Conservation (phyloP, 202 grass and related monocot species). For the Panicum hallii region DNA sequence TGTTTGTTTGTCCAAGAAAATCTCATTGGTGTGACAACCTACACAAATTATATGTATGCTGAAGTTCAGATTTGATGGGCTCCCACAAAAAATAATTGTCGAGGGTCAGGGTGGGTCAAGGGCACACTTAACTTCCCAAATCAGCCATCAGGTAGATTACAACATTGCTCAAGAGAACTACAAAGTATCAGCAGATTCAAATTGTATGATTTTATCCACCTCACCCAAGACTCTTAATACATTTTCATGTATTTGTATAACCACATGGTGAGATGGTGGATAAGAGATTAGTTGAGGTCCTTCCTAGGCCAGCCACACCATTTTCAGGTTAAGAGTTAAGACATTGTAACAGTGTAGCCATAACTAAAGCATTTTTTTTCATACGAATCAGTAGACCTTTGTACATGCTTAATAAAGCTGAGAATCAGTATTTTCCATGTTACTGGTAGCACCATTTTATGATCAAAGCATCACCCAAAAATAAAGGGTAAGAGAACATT, state of each 20-base stretch:
- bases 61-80: constrained; percentile 1
- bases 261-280: not conserved
- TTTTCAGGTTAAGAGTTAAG: constrained; percentile 25
- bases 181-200: not conserved
- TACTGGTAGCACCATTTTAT: constrained; percentile 25
- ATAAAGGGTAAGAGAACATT: not conserved
- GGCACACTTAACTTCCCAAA: not conserved
- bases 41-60: not conserved
- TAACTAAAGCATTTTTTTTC: not conserved
- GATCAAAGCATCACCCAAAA: not conserved
- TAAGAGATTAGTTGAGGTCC: not conserved
- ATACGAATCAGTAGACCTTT: not conserved
- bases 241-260: constrained; percentile 3
- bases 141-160: not conserved
- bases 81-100: not conserved
- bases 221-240: not conserved
- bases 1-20: constrained; percentile 9
- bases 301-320: not conserved
- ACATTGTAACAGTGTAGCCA: not conserved
- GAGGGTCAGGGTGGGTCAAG: not conserved
- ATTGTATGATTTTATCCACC: not conserved
- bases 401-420: not conserved
- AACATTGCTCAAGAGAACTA: not conserved
- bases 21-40: not conserved
- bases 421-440: not conserved